These are phyloP conservation scores for Gossypium anomalum DNA, from an alignment of 345 rosid genomes.

Conservation along the genomic window DNA sequence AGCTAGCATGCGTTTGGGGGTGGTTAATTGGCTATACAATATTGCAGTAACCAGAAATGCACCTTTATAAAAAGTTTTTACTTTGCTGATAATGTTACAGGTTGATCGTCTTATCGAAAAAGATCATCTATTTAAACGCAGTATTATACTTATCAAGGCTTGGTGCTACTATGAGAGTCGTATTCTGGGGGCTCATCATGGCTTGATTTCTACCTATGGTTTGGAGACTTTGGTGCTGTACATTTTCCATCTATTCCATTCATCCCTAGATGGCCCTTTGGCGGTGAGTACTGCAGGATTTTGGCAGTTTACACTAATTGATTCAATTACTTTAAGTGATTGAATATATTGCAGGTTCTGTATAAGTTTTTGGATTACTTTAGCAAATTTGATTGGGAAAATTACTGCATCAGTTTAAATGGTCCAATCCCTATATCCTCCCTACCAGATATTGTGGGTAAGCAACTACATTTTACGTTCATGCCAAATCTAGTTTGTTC, in stretches of 20 bases:
- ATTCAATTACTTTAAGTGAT: constrained; percentile 8
- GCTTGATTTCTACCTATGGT: constrained; percentile 82
- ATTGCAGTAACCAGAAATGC: background rate
- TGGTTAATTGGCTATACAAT: background rate
- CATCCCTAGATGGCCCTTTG: constrained; percentile 68
- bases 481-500: background rate
- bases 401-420: constrained; percentile 72
- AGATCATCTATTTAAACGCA: constrained; percentile 78
- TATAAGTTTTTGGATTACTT: constrained; percentile 84
- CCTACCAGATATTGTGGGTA: constrained; percentile 69
- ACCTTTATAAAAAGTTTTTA: background rate
- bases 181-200: constrained; percentile 89
- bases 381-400: constrained; percentile 97
- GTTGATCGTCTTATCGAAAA: constrained; percentile 64
- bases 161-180: constrained; percentile 98
- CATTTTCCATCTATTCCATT: constrained; percentile 71
- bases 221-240: constrained; percentile 83
- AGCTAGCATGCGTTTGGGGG: background rate
- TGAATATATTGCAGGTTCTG: constrained; percentile 50
- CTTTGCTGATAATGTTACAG: constrained; percentile 34
- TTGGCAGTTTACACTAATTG: background rate
- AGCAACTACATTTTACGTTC: constrained; percentile 18
- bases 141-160: constrained; percentile 75
- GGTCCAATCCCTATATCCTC: constrained; percentile 71
- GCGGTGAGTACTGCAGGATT: constrained; percentile 50